Conservation (phyloP, 2,329 filamentous ascomycete species). For the Karstenula rhodostoma region DNA sequence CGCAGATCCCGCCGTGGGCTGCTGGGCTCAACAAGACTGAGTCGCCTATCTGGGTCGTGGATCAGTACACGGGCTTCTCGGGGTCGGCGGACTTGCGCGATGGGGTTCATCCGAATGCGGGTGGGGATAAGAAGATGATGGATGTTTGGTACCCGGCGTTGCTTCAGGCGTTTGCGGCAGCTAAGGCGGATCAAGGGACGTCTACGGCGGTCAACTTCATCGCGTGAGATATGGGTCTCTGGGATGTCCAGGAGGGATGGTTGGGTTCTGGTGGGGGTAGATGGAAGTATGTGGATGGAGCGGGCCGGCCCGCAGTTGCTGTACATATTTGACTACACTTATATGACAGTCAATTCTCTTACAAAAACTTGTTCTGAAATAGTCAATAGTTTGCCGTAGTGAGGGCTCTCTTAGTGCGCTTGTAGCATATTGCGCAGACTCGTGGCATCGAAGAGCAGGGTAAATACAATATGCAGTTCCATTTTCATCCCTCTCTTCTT, state of each 20-base stretch:
- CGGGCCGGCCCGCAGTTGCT: neutral
- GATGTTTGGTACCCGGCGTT: slow-evolving; percentile 42
- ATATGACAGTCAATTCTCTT: no score
- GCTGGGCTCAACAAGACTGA: slow-evolving; percentile 49
- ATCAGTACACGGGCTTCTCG: slow-evolving; percentile 53
- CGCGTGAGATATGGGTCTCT: slow-evolving; percentile 16
- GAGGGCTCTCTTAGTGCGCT: no score
- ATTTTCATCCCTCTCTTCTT: no score
- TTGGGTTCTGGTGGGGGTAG: neutral
- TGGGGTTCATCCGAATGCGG: slow-evolving; percentile 52
- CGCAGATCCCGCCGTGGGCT: slow-evolving; percentile 51
- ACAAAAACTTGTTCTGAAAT: neutral
- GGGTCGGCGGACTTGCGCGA: slow-evolving; percentile 45
- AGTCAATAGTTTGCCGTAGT: no score
- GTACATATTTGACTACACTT: slow-evolving; percentile 1
- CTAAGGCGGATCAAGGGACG: slow-evolving; percentile 26
- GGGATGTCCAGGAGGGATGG: no score
- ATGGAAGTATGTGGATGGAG: neutral
- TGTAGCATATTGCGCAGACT: no score
- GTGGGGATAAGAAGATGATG: slow-evolving; percentile 54
- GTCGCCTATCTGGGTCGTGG: slow-evolving; percentile 54
- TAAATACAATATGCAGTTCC: no score
- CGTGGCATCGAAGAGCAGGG: no score
- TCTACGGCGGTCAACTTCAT: slow-evolving; percentile 22
- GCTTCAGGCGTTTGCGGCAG: slow-evolving; percentile 33